A percentile compares a stretch with the other conserved stretches of the same genome.
These are phyloP conservation scores for Chlorella sp. DNA, from an alignment of 139 green algal species.

Conservation along the genomic window DNA sequence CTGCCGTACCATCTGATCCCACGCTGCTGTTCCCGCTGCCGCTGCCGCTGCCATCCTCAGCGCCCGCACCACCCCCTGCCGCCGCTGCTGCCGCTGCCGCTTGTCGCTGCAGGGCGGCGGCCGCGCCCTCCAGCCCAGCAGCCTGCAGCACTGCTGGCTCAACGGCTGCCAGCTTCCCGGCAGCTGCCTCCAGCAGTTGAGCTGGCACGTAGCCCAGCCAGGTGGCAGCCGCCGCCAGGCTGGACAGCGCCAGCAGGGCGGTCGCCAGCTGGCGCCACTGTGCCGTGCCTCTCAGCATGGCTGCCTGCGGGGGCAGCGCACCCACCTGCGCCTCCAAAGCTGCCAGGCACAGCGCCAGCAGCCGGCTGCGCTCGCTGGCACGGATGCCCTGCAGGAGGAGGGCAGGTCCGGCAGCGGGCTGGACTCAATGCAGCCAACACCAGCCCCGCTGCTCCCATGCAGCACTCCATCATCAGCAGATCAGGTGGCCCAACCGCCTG, in stretches of 20 bases:
- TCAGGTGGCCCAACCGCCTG: neutral
- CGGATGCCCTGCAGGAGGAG: conserved; percentile 39
- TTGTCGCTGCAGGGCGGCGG: neutral
- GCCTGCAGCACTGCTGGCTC: conserved; percentile 11
- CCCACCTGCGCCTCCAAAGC: conserved; percentile 38
- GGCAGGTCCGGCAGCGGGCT: neutral
- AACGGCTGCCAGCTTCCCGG: neutral
- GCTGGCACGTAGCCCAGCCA: conserved; percentile 48
- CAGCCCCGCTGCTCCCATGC: too few relatives aligned
- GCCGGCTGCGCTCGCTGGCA: conserved; percentile 15
- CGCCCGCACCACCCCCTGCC: neutral
- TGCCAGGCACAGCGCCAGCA: conserved; percentile 44
- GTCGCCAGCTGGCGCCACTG: conserved; percentile 35
- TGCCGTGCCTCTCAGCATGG: neutral
- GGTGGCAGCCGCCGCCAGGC: conserved; percentile 12
- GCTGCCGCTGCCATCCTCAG: neutral
- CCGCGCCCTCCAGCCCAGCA: neutral
- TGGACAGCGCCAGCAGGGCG: conserved; percentile 36
- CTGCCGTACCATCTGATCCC: neutral
- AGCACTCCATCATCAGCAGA: neutral
- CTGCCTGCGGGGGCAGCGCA: neutral
- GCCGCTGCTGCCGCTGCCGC: neutral
- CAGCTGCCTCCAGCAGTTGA: conserved; percentile 25
- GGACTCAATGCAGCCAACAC: neutral
- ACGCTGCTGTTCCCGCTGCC: neutral